Base-by-base conservation (phyloP, 2,329 filamentous ascomycete genomes). In the Ambrosiella xylebori region DNA sequence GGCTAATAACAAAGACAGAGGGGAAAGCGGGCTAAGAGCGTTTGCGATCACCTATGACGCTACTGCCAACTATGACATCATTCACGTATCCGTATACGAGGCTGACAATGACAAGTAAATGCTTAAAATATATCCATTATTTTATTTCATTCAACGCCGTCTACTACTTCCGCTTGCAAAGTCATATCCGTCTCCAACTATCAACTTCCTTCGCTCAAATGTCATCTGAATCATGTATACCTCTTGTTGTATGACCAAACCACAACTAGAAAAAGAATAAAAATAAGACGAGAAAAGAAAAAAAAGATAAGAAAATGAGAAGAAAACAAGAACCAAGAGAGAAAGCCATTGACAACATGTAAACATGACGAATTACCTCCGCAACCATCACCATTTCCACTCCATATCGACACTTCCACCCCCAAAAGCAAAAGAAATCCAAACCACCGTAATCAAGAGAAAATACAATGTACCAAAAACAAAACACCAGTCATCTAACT, bases 371-470 rank as follows among this genome's bases (percentile, higher is more conserved):
- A 44, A 45, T 54, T 54, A 41, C 52, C 52, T n/a, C 52, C 52
- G 8, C 27, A 27, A 27, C 27, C 52, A 54, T 15, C 9, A 47
- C 19, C 44, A 47, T 13, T 15, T 47, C 44, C 44, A n/a, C 11
- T 2, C 8, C 47, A 11, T 12, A 51, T 35, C 19, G 7, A 15
- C 27, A 11, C 19, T 36, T 27, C 9, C 19, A 35, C 19, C 12
- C 13, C 27, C 39, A 9, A 50, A 57, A n/a, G 15, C 27, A 15
- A 41, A 45, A 36, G 45, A 58, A 19, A 49, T 40, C 12, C 12
- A 54, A 53, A 38, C 45, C 15, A 56, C 52, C 47, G 53, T 50
- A 59, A 41, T 35, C 37, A 59, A 56, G 52, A 53, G 40, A 57
- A 40, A 44, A 39, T 12, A 45, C 12, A 38, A 27, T 12, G 15